Evolutionary conservation across 257 asterid species (phyloP).

Genomic region (Cordia subcordata): DNA sequence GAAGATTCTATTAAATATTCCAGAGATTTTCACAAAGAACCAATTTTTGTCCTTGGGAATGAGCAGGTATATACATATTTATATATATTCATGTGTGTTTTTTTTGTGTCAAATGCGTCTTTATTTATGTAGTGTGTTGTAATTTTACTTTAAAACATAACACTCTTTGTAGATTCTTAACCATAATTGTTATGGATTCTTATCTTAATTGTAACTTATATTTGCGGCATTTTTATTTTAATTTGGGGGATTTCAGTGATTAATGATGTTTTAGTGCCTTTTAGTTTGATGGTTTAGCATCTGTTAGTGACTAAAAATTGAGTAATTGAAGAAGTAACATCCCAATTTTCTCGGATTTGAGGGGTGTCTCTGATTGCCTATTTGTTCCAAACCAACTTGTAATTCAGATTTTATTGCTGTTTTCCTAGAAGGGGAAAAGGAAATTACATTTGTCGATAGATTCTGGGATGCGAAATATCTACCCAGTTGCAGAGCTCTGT

Average conservation of each 20-base stretch:
- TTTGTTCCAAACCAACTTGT: not conserved
- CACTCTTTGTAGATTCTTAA: not conserved
- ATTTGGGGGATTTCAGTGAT: not conserved
- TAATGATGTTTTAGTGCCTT: not conserved
- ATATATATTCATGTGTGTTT: not conserved
- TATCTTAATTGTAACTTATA: not conserved
- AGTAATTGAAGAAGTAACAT: too few species aligned
- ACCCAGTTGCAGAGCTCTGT: not conserved
- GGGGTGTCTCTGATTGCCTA: not conserved
- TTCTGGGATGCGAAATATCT: not conserved
- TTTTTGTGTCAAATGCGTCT: too few species aligned
- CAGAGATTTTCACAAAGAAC: constrained; percentile 65
- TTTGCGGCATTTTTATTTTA: not conserved
- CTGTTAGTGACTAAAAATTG: too few species aligned
- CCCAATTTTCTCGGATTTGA: too few species aligned
- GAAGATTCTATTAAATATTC: constrained; percentile 58
- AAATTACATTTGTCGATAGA: not conserved
- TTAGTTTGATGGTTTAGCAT: not conserved
- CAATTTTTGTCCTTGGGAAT: constrained; percentile 56
- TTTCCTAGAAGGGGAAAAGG: not conserved
- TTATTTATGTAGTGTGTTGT: too few species aligned
- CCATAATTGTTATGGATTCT: not conserved
- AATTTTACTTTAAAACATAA: too few species aligned
- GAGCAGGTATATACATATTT: constrained; percentile 44
- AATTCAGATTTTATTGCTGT: not conserved